A percentile compares a stretch with the other conserved stretches of the same genome.
These are phyloP conservation scores for Colletotrichum agaves DNA, from an alignment of 2,329 filamentous ascomycete species.

Conservation along the genomic window DNA sequence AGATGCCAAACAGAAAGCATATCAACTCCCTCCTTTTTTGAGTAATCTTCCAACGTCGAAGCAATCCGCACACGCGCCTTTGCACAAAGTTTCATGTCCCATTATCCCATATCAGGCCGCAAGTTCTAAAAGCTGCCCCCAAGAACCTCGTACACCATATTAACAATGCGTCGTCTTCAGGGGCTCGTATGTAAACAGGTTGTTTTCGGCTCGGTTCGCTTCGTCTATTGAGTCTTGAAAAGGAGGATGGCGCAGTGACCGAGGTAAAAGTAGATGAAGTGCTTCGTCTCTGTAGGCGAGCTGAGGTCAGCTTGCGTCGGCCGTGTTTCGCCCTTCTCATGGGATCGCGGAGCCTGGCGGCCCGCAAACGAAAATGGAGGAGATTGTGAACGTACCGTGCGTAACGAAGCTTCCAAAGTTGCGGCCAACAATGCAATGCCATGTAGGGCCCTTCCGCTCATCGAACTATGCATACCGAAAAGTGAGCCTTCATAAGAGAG, in stretches of 20 bases:
- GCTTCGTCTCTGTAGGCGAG: slow-evolving; percentile 83
- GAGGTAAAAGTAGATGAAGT: slow-evolving; percentile 99
- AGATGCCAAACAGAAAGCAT: slow-evolving; percentile 5
- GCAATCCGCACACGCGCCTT: slow-evolving; percentile 17
- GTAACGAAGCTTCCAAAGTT: slow-evolving; percentile 99
- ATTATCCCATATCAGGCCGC: slow-evolving; percentile 26
- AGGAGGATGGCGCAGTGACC: slow-evolving; percentile 97
- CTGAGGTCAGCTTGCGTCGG: slow-evolving; percentile 23
- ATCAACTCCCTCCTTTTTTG: slow-evolving; percentile 1
- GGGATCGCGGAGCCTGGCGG: not conserved
- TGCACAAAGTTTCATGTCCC: slow-evolving; percentile 30
- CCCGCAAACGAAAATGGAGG: too few species aligned
- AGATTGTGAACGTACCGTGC: slow-evolving; percentile 76
- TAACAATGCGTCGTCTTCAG: slow-evolving; percentile 14
- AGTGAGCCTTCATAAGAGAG: slow-evolving; percentile 16
- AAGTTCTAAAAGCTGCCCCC: not conserved
- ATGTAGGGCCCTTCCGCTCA: slow-evolving; percentile 95
- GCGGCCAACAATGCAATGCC: slow-evolving; percentile 98
- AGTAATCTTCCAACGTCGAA: not conserved
- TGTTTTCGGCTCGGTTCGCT: slow-evolving; percentile 5
- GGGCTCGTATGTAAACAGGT: slow-evolving; percentile 17
- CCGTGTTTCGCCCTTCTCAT: not conserved
- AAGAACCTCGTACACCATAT: slow-evolving; percentile 21
- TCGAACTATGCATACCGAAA: slow-evolving; percentile 76
- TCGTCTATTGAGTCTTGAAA: slow-evolving; percentile 92